A percentile compares a stretch with the other conserved stretches of the same genome.
phyloP scores from a whole-genome alignment of 106 monocot species.

The Dendrobium catenatum region DNA sequence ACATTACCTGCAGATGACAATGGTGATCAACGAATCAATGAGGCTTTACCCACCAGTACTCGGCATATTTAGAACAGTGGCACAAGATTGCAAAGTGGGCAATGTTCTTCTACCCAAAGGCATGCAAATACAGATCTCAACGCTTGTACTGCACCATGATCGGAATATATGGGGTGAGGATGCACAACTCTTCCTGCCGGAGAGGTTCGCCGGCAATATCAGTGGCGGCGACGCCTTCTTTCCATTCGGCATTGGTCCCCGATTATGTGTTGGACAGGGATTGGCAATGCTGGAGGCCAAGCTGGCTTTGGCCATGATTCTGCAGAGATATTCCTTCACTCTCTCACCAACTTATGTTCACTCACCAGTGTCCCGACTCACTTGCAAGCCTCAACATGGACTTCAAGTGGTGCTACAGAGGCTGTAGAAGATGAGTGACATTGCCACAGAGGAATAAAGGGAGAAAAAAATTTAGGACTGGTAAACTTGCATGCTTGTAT shows the following conservation, averaged over 20 bases:
- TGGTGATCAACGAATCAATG: constrained; percentile 46
- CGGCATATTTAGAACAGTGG: constrained; percentile 1
- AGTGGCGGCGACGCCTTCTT: constrained; percentile 3
- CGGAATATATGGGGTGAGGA: constrained; percentile 16
- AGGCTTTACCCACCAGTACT: constrained; percentile 45
- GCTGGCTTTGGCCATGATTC: constrained; percentile 12
- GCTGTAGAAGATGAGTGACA: not conserved
- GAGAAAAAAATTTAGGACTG: too few species aligned
- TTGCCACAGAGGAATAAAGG: too few species aligned
- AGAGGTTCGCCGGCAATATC: constrained; percentile 15
- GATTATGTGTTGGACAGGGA: constrained; percentile 18
- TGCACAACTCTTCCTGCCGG: constrained; percentile 19
- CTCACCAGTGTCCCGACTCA: constrained; percentile 4
- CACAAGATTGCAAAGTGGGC: constrained; percentile 7
- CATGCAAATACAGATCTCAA: constrained; percentile 16
- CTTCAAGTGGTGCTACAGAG: constrained; percentile 12
- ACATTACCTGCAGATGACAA: constrained; percentile 29
- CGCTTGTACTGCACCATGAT: constrained; percentile 22
- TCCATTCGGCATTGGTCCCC: constrained; percentile 19
- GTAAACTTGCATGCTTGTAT: too few species aligned
- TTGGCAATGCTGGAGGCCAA: constrained; percentile 25
- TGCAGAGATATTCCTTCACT: constrained; percentile 10
- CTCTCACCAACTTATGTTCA: constrained; percentile 21
- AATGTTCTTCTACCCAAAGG: constrained; percentile 21
- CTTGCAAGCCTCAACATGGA: constrained; percentile 9